Evolutionary conservation across 345 rosid genomes (phyloP), one percentile per base, ranked within the genome.

Genomic region (Stellera chamaejasme): DNA sequence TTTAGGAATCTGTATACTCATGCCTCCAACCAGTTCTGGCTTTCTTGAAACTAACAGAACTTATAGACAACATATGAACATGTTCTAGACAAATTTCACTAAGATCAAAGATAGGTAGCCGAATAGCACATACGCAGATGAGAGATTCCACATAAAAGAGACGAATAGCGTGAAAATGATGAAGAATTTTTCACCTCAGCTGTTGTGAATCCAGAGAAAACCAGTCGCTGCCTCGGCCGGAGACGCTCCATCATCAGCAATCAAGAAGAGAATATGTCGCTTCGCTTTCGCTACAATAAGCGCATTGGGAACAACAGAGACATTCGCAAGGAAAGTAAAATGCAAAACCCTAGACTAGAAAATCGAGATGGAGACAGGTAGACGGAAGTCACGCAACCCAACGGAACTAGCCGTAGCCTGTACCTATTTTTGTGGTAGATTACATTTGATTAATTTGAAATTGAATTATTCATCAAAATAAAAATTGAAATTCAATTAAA

Each of bases 201-300:
- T 36, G 56, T 49, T 2, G 72, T 50, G 65, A 82, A 82, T 50
- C 88, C 88, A 45, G 79, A 63, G 58, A 77, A 82, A 1, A 54
- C 32, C 47, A 47, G 64, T 50, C 78, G 70, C 43, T 50, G 60
- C 32, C 84, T 72, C 2, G 76, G 77, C 26, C 81, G 81, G 42
- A 81, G 79, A 52, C 77, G 75, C 75, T 69, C 85, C 82, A 76
- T 74, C 51, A 25, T 12, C 7, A 4, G 1, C 0, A 8, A 7
- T 44, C 11, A 15, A 2, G 10, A 45, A 42, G 54, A 25, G 11
- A 23, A 25, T 12, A 0, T 3, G 9, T 32, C 7, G 4, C 7
- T 32, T 32, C 39, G 23, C 9, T 32, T 32, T 5, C 7, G 39
- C 39, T 32, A 32, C 9, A 32, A 5, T 32, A 32, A 32, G 9